Conservation (phyloP, 495 filamentous ascomycete species). For the Stereocaulon alpinum region DNA sequence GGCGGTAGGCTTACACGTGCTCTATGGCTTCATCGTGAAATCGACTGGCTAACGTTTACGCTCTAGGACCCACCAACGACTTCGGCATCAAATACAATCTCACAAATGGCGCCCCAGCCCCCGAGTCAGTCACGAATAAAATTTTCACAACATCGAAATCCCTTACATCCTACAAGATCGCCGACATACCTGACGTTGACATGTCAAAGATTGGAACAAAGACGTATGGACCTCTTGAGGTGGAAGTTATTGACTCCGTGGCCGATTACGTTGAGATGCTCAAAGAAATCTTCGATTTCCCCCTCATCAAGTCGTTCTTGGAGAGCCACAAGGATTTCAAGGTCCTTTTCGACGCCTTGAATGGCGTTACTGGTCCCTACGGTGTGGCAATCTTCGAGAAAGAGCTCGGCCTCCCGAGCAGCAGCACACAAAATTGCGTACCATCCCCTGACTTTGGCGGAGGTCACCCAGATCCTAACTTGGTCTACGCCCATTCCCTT, state of each 20-base stretch:
- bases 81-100: constrained; percentile 99
- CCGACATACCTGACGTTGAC: constrained; percentile 78
- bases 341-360: constrained; percentile 87
- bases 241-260: constrained; percentile 88
- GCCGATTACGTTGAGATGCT: constrained; percentile 89
- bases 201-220: constrained; percentile 70
- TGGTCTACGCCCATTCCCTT: constrained; percentile 93
- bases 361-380: constrained; percentile 92
- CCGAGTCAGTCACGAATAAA: constrained; percentile 93
- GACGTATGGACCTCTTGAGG: constrained; percentile 75
- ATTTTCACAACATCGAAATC: constrained; percentile 86
- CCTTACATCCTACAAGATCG: constrained; percentile 83
- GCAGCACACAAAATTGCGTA: constrained; percentile 85
- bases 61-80: constrained; percentile 74
- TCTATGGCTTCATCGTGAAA: not conserved
- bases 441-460: constrained; percentile 91
- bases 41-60: not conserved
- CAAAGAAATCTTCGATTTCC: constrained; percentile 97
- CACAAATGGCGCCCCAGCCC: constrained; percentile 86
- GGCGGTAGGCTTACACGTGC: constrained; percentile 57
- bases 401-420: constrained; percentile 68
- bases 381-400: constrained; percentile 88
- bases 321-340: constrained; percentile 80
- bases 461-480: constrained; percentile 94
- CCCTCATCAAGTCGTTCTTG: constrained; percentile 88